Conservation (phyloP, 2,329 filamentous ascomycete genomes). For the Aureobasidium sp. region DNA sequence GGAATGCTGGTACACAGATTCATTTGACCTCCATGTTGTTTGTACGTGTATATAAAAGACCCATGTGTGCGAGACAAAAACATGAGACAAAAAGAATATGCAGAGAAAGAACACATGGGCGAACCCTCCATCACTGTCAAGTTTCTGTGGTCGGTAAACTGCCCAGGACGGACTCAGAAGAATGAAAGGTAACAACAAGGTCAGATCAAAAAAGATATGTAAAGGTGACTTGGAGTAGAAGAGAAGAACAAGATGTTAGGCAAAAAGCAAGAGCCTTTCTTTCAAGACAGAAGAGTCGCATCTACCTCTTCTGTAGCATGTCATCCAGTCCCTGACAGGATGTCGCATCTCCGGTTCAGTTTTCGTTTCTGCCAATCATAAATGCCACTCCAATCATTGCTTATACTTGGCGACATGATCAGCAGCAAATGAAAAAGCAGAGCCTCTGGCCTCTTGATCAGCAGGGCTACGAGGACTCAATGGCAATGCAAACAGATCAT, state of each 20-base stretch:
- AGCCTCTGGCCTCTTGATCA: conserved; percentile 38
- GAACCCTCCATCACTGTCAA: neutral
- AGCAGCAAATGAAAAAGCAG: conserved; percentile 3
- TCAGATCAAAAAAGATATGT: no score
- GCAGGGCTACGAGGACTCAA: conserved; percentile 82
- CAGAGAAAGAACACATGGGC: neutral
- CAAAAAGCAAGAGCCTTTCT: neutral
- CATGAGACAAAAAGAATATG: neutral
- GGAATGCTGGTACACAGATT: no score
- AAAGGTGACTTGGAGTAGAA: neutral
- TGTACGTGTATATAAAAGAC: no score
- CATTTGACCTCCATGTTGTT: no score
- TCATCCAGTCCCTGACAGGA: neutral
- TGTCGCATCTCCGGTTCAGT: neutral
- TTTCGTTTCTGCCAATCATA: neutral
- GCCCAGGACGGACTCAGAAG: neutral
- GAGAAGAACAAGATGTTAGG: neutral
- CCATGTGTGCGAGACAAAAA: neutral
- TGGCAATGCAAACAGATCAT: conserved; percentile 80
- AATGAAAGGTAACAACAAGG: neutral
- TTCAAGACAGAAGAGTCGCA: neutral
- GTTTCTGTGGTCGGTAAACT: neutral
- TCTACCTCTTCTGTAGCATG: neutral
- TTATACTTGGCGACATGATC: neutral
- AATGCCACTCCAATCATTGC: neutral